phyloP scores from a whole-genome alignment of 768 basidiomycete species.

The Leucocoprinus birnbaumii region DNA sequence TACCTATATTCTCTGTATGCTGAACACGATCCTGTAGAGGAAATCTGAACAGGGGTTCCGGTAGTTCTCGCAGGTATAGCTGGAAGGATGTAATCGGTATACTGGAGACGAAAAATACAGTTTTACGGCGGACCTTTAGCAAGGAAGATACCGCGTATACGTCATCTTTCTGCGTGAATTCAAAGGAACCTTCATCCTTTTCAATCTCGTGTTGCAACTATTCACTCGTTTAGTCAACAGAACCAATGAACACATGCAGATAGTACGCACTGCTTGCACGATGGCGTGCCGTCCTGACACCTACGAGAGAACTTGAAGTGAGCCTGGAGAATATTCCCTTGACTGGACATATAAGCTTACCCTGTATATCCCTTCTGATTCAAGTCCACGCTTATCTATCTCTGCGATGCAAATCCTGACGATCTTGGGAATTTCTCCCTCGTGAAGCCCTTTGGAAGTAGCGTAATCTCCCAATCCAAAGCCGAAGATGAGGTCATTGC shows the following conservation, averaged over 20 bases:
- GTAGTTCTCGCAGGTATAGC: constrained; percentile 83
- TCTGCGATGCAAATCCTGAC: constrained; percentile 79
- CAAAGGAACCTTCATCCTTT: constrained; percentile 72
- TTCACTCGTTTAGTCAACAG: background rate
- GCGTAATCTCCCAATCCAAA: constrained; percentile 88
- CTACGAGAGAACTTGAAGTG: constrained; percentile 35
- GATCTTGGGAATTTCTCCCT: constrained; percentile 78
- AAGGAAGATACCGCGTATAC: constrained; percentile 81
- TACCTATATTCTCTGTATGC: constrained; percentile 76
- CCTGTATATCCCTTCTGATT: constrained; percentile 79
- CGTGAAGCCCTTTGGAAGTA: constrained; percentile 68
- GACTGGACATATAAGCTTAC: constrained; percentile 33
- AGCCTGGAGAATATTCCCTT: background rate
- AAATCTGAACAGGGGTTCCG: constrained; percentile 86
- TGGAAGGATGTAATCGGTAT: constrained; percentile 23
- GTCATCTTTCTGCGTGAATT: constrained; percentile 76
- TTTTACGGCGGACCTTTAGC: constrained; percentile 58
- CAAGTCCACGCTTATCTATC: constrained; percentile 76
- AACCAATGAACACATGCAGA: too few relatives aligned
- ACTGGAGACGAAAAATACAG: background rate
- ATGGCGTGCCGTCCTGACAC: constrained; percentile 83
- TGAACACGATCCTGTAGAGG: constrained; percentile 78
- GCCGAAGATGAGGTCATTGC: constrained; percentile 87
- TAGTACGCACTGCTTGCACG: constrained; percentile 66
- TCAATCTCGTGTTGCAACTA: constrained; percentile 88